Percentiles rank a stretch among this genome's conserved stretches.
phyloP scores from a whole-genome alignment of 352 stramenopile species.

The Hyphochytrium catenoides region DNA sequence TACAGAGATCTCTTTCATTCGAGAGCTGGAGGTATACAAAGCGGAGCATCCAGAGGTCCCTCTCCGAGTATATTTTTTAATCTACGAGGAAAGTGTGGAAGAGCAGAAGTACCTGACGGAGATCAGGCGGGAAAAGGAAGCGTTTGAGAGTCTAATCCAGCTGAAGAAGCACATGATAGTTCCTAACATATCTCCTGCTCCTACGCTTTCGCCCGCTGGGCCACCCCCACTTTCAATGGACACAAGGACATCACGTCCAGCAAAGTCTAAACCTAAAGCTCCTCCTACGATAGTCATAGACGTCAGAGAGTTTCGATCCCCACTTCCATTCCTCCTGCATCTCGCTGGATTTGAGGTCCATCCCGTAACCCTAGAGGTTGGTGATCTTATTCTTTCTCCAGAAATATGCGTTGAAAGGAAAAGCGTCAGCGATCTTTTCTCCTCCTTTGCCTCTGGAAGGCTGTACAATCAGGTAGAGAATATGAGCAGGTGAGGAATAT shows the following conservation, averaged over 20 bases:
- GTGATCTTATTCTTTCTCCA: constrained; percentile 91
- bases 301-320: constrained; percentile 87
- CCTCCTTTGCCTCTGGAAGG: constrained; percentile 78
- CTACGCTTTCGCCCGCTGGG: constrained; percentile 21
- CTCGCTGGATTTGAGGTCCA: constrained; percentile 69
- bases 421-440: constrained; percentile 81
- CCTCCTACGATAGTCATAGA: constrained; percentile 73
- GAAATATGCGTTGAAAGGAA: constrained; percentile 94
- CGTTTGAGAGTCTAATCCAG: constrained; percentile 87
- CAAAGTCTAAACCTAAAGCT: too few relatives aligned
- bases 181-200: constrained; percentile 62
- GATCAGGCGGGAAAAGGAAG: constrained; percentile 80
- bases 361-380: constrained; percentile 85
- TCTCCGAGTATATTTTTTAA: constrained; percentile 80
- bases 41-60: constrained; percentile 16
- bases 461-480: constrained; percentile 81
- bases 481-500: constrained; percentile 44
- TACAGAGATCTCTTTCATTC: constrained; percentile 82
- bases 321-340: constrained; percentile 89
- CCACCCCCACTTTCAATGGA: constrained; percentile 11
- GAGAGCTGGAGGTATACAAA: constrained; percentile 80
- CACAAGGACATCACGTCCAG: not conserved
- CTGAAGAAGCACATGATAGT: constrained; percentile 77
- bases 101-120: constrained; percentile 81
- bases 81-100: constrained; percentile 86